Evolutionary conservation across 306 rosid species (phyloP).

Genomic region (Begonia fuchsioides): DNA sequence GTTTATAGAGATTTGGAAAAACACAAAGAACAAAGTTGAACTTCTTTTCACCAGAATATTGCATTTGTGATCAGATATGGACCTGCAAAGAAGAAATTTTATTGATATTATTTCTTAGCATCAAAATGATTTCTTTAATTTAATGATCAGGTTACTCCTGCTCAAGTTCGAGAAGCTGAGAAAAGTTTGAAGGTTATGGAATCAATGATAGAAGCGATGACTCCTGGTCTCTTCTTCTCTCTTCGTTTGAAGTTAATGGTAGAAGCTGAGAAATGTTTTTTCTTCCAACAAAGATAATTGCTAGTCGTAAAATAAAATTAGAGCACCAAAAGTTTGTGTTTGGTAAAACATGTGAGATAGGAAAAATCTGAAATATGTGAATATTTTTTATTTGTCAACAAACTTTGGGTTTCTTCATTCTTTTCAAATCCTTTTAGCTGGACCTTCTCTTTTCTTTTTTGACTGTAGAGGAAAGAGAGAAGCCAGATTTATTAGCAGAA

Average conservation of each 20-base stretch:
- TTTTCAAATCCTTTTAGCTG: not conserved
- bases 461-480: constrained; percentile 81
- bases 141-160: constrained; percentile 74
- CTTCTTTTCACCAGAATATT: no score
- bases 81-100: constrained; percentile 7
- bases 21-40: not conserved
- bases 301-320: no score
- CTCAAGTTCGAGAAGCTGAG: constrained; percentile 96
- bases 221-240: constrained; percentile 41
- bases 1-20: not conserved
- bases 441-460: constrained; percentile 12
- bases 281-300: no score
- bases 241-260: no score
- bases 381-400: no score
- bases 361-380: no score
- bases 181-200: constrained; percentile 82
- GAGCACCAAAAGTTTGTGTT: no score
- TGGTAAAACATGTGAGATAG: no score
- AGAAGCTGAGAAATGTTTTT: no score
- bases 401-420: not conserved
- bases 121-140: constrained; percentile 5
- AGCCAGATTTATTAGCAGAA: constrained; percentile 89
- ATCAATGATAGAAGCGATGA: constrained; percentile 93
- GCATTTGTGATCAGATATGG: not conserved
- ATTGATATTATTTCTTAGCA: constrained; percentile 2